These are phyloP conservation scores for Phytophthora constricta DNA, from an alignment of 352 stramenopile species.

Conservation along the genomic window DNA sequence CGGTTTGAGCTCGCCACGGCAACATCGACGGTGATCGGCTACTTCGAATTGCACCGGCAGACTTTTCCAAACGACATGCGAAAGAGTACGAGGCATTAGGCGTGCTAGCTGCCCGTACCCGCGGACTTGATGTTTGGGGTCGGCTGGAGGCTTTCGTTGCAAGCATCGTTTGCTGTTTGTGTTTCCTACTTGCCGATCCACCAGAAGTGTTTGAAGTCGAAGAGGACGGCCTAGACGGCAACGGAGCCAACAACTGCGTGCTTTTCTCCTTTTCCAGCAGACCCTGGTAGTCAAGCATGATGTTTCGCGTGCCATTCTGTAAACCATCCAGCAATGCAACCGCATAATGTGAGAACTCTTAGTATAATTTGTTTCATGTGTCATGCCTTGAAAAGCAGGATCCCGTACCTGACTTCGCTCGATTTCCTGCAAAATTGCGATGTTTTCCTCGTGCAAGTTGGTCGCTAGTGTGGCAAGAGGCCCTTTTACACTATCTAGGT, in stretches of 20 bases:
- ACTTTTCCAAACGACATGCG: constrained; percentile 16
- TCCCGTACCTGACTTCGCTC: constrained; percentile 59
- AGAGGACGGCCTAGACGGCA: constrained; percentile 46
- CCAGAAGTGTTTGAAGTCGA: constrained; percentile 22
- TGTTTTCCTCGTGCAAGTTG: constrained; percentile 77
- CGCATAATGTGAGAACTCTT: not conserved
- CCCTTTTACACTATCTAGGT: constrained; percentile 57
- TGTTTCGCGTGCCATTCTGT: constrained; percentile 65
- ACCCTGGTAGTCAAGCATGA: constrained; percentile 74
- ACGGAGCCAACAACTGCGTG: constrained; percentile 17
- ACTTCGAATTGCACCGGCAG: constrained; percentile 28
- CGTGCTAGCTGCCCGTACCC: constrained; percentile 17
- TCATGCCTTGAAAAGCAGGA: not conserved
- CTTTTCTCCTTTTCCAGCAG: constrained; percentile 56
- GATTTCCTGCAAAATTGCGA: constrained; percentile 70
- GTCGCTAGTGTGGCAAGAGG: constrained; percentile 59
- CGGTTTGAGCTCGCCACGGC: constrained; percentile 40
- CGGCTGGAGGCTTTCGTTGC: constrained; percentile 26
- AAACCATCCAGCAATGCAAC: not conserved
- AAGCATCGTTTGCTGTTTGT: constrained; percentile 56
- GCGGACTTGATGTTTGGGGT: constrained; percentile 29
- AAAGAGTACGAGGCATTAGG: constrained; percentile 7
- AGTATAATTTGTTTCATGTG: not conserved
- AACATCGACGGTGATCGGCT: constrained; percentile 17
- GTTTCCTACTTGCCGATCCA: constrained; percentile 44